Base-by-base conservation (phyloP, 2,329 filamentous ascomycete genomes). In the Diaporthe sp. region DNA sequence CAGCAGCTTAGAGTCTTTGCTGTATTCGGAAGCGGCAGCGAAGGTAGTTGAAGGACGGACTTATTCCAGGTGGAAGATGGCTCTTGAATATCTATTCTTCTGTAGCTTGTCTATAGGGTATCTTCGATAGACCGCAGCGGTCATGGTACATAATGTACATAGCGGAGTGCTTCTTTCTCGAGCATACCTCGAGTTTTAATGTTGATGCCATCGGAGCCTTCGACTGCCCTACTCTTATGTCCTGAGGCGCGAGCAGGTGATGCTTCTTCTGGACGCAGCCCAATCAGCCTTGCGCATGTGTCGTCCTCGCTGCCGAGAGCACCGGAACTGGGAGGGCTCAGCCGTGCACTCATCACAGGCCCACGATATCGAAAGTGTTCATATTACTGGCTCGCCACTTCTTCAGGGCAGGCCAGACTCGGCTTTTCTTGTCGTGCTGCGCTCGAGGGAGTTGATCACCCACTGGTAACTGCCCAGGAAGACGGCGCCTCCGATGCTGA, bases 391-490 rank as follows among this genome's bases (percentile, higher is more conserved):
- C 9, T 10, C 42, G 37, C 34, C n/a, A 28, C 37, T 19, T 39
- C 49, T n/a, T 70, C 65, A 70, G 25, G 65, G 34, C 22, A 55
- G 15, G 19, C 19, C 37, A 13, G 39, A n/a, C 37, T 46, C 68
- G 19, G 67, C 22, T 25, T 44, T 67, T 19, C 31, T 44, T 9
- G 53, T 39, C 55, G 71, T 74, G 53, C 73, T 73, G 8, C 87
- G 86, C 72, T 90, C 89, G 79, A 97, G 84, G 44, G 91, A 87
- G 86, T 98, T 98, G 80, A 93, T 93, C 31, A 92, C 94, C 91
- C 93, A 97, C 84, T 98, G 95, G 84, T 98, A 98, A 80, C 94
- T 96, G 0, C 96, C 97, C 81, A 98, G 84, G 86, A 99, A 99
- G 46, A 99, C 95, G 15, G 96, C 95, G 1, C 97, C 97, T 4